A percentile compares a stretch with the other conserved stretches of the same genome.
Evolutionary conservation across 78 protist genomes (phyloP).

Genomic region (Pigoraptor vietnamica): DNA sequence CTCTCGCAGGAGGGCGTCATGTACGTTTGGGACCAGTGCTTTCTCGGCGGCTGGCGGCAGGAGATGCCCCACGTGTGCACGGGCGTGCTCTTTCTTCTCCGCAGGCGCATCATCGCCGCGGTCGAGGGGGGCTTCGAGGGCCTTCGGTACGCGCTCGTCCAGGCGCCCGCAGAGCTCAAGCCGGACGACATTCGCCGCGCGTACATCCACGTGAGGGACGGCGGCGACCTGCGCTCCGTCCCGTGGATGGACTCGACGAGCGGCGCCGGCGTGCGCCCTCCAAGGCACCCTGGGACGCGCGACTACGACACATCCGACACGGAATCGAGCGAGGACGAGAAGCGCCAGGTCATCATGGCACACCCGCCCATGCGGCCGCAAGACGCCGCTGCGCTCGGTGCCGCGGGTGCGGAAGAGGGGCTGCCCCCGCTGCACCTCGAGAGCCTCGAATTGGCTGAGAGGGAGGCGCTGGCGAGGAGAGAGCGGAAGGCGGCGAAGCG

Average conservation of each 20-base stretch:
- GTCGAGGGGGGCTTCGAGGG: neutral
- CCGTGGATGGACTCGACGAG: neutral
- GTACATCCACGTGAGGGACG: neutral
- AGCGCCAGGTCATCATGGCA: too few species aligned
- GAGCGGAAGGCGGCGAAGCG: neutral
- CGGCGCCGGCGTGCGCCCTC: neutral
- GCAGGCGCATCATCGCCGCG: neutral
- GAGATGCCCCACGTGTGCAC: neutral
- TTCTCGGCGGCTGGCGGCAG: neutral
- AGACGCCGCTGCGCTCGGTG: neutral
- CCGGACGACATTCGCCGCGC: neutral
- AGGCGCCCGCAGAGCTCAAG: neutral
- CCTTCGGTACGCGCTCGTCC: neutral
- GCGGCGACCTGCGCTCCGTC: neutral
- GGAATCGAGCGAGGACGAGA: too few species aligned
- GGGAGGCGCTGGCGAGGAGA: neutral
- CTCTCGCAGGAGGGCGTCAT: neutral
- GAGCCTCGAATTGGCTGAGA: neutral
- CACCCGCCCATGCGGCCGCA: too few species aligned
- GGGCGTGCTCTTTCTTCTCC: neutral
- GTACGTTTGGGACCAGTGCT: neutral
- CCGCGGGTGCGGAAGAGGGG: too few species aligned
- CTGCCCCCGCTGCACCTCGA: neutral
- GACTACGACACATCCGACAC: neutral
- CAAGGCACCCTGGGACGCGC: neutral